These are phyloP conservation scores for Fusarium humuli DNA, from an alignment of 2,329 filamentous ascomycete genomes.

Conservation along the genomic window DNA sequence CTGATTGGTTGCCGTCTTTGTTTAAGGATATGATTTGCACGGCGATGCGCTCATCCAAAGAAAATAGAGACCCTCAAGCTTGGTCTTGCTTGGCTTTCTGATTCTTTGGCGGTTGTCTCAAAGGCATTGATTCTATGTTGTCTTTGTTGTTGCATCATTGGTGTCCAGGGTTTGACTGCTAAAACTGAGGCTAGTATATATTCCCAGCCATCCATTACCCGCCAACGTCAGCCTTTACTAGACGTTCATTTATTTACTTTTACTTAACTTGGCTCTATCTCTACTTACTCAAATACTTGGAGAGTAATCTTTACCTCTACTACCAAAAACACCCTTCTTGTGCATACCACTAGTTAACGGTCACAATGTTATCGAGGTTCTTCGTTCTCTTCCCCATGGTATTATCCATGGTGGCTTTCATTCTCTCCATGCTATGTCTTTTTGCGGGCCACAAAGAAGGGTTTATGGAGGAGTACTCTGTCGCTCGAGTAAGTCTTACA, in stretches of 20 bases:
- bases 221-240: slow-evolving; percentile 12
- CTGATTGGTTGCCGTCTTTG: slow-evolving; percentile 26
- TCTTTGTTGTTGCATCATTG: slow-evolving; percentile 30
- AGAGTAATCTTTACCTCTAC: neutral
- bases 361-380: slow-evolving; percentile 46
- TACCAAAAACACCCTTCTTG: slow-evolving; percentile 3
- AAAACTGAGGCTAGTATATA: slow-evolving; percentile 28
- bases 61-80: slow-evolving; percentile 19
- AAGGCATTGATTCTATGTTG: slow-evolving; percentile 3
- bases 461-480: slow-evolving; percentile 58
- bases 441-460: slow-evolving; percentile 56
- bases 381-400: slow-evolving; percentile 53
- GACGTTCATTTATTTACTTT: slow-evolving; percentile 10
- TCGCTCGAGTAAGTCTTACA: slow-evolving; percentile 52
- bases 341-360: neutral
- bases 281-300: neutral
- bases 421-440: slow-evolving; percentile 55
- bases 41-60: slow-evolving; percentile 38
- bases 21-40: slow-evolving; percentile 42
- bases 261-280: slow-evolving; percentile 1
- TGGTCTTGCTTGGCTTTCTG: slow-evolving; percentile 22
- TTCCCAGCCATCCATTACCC: slow-evolving; percentile 17
- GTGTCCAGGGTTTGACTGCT: neutral
- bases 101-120: slow-evolving; percentile 1
- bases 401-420: slow-evolving; percentile 53